Percentiles rank a stretch among this genome's conserved stretches.
Evolutionary conservation across 208 protist species (phyloP).

Genomic region (Porcisia hertigi): DNA sequence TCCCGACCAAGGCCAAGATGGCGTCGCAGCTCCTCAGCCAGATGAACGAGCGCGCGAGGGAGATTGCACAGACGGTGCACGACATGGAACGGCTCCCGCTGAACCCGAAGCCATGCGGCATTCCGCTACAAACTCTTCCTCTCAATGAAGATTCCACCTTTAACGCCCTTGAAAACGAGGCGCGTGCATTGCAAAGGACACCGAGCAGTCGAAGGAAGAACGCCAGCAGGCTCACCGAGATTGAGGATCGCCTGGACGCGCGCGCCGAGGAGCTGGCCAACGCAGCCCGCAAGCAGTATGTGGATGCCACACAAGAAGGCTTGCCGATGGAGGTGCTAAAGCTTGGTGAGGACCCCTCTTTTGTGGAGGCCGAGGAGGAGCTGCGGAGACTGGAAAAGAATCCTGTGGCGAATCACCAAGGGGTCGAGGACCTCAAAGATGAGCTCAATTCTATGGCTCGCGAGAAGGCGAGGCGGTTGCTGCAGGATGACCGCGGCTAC

Average conservation of each 20-base stretch:
- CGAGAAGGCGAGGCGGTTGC: constrained; percentile 52
- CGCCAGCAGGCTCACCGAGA: constrained; percentile 40
- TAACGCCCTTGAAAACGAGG: constrained; percentile 60
- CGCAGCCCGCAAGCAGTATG: constrained; percentile 54
- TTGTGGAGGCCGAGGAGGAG: constrained; percentile 52
- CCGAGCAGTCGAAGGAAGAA: constrained; percentile 39
- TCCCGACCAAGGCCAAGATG: constrained; percentile 46
- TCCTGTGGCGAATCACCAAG: constrained; percentile 61
- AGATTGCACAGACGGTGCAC: constrained; percentile 65
- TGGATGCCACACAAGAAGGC: constrained; percentile 42
- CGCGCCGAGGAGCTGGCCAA: constrained; percentile 66
- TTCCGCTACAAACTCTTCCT: constrained; percentile 61
- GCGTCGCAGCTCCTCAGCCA: constrained; percentile 63
- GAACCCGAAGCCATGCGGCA: constrained; percentile 53
- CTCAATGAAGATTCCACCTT: constrained; percentile 73
- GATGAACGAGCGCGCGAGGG: constrained; percentile 73
- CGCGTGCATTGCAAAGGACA: constrained; percentile 47
- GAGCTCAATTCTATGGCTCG: constrained; percentile 67
- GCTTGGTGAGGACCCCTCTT: constrained; percentile 65
- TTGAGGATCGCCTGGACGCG: constrained; percentile 59
- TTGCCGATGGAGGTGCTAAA: constrained; percentile 58
- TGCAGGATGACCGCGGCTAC: constrained; percentile 69
- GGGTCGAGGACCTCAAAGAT: constrained; percentile 64
- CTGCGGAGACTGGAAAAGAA: constrained; percentile 63
- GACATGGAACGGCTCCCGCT: constrained; percentile 48